A percentile compares a stretch with the other conserved stretches of the same genome.
These are phyloP conservation scores for Delphinella strobiligena DNA, from an alignment of 2,329 filamentous ascomycete genomes.

Conservation along the genomic window DNA sequence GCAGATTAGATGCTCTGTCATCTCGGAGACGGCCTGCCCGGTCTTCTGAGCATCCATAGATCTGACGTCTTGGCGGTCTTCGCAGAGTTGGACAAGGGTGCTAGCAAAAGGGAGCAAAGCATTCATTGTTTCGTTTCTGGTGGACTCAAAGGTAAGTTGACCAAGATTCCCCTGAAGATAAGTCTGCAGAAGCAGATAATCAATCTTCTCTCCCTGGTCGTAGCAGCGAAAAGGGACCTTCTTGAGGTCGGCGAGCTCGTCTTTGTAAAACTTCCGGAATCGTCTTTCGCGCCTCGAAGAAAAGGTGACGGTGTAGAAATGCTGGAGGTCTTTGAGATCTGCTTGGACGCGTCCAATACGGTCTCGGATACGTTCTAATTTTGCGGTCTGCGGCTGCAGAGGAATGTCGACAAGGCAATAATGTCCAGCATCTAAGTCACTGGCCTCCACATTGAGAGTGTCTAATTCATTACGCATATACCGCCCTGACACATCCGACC, in stretches of 20 bases:
- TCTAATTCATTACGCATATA: too few species aligned
- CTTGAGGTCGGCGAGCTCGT: conserved; percentile 29
- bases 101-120: conserved; percentile 34
- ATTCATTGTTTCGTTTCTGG: background rate
- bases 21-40: conserved; percentile 30
- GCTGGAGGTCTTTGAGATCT: conserved; percentile 36
- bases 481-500: too few species aligned
- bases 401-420: background rate
- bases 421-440: background rate
- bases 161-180: conserved; percentile 28
- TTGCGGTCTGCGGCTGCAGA: background rate
- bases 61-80: conserved; percentile 34
- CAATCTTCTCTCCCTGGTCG: conserved; percentile 33
- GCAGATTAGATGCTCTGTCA: conserved; percentile 20
- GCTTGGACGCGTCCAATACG: conserved; percentile 2
- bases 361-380: background rate
- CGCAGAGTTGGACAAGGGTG: conserved; percentile 33
- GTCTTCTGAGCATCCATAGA: conserved; percentile 31
- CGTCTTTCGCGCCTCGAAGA: conserved; percentile 30
- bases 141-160: conserved; percentile 6
- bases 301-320: conserved; percentile 38
- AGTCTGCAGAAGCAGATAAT: conserved; percentile 40
- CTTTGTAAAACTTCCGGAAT: conserved; percentile 29
- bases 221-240: conserved; percentile 24
- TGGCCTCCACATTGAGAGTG: background rate